Evolutionary conservation across 2,329 filamentous ascomycete genomes (phyloP).

Genomic region (Fusarium phyllophilum): DNA sequence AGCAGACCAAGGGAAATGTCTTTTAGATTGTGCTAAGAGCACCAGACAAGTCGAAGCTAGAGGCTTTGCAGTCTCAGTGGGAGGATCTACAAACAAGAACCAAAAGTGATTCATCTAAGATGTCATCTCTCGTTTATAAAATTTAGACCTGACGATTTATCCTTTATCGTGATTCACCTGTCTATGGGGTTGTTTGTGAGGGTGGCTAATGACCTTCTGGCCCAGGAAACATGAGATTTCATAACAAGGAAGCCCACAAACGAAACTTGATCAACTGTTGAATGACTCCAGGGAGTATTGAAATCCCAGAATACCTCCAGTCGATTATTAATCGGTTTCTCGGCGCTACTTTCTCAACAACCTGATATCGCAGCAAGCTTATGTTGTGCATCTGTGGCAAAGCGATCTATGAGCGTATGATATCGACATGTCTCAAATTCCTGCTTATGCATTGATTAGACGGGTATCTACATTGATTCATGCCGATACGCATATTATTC

Average conservation of each 20-base stretch:
- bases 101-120: background rate
- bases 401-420: background rate
- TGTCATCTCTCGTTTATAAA: background rate
- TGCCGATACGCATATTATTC: background rate
- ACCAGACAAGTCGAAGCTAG: background rate
- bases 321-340: background rate
- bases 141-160: background rate
- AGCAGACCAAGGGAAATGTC: conserved; percentile 63
- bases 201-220: background rate
- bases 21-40: conserved; percentile 49
- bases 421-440: background rate
- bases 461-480: background rate
- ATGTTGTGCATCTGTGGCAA: background rate
- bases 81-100: background rate
- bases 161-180: background rate
- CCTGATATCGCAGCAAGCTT: background rate
- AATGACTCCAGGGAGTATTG: background rate
- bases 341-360: background rate
- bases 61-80: background rate
- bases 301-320: background rate
- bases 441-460: background rate
- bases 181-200: background rate
- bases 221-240: background rate
- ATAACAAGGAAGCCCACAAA: background rate
- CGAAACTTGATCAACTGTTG: background rate